Percentiles rank a stretch among this genome's conserved stretches.
Conservation (phyloP, 768 basidiomycete species). For the Rubroboletus pulcherrimus region DNA sequence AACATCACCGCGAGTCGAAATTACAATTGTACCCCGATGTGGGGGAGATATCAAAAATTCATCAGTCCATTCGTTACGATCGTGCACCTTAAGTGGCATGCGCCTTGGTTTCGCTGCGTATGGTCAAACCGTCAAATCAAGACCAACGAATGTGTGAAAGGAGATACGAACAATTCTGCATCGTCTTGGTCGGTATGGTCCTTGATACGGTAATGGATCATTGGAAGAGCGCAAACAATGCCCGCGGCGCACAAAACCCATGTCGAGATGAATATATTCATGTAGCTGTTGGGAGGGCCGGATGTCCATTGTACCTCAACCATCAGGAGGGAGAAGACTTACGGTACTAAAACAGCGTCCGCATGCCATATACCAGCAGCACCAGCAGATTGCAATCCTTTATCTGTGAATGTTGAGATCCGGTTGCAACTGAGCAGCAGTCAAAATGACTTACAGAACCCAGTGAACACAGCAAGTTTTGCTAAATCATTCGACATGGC, state of each 20-base stretch:
- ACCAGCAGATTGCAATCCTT: slow-evolving; percentile 74
- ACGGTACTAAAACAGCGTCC: slow-evolving; percentile 62
- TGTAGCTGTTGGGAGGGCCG: slow-evolving; percentile 38
- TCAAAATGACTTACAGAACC: slow-evolving; percentile 62
- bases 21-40: not conserved
- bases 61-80: not conserved
- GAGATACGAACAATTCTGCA: slow-evolving; percentile 41
- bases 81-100: not conserved
- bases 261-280: slow-evolving; percentile 71
- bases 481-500: slow-evolving; percentile 81
- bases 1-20: not conserved
- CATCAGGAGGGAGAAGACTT: slow-evolving; percentile 26
- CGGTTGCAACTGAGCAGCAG: not conserved
- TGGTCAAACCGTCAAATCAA: not conserved
- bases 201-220: slow-evolving; percentile 69
- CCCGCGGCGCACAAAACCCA: slow-evolving; percentile 69
- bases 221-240: slow-evolving; percentile 63
- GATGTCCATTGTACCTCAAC: not conserved
- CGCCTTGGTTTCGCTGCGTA: slow-evolving; percentile 11
- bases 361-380: slow-evolving; percentile 71
- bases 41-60: not conserved
- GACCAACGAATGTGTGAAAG: not conserved
- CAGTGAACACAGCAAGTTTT: slow-evolving; percentile 76
- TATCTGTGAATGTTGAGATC: slow-evolving; percentile 41
- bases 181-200: slow-evolving; percentile 54